Conservation (phyloP, 2,329 filamentous ascomycete genomes). For the Teratosphaeria destructans region DNA sequence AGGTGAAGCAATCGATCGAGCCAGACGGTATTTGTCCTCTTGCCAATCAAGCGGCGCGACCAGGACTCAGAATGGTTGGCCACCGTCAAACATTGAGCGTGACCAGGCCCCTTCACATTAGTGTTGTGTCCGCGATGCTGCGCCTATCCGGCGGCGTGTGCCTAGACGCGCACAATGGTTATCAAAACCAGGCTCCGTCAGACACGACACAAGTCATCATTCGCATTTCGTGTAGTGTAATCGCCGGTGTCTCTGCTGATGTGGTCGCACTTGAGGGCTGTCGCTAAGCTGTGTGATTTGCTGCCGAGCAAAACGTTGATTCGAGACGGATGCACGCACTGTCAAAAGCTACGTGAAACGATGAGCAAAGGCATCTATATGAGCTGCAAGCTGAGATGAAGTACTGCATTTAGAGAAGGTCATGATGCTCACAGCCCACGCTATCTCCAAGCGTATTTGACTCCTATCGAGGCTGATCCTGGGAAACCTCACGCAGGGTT, state of each 20-base stretch:
- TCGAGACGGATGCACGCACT: background rate
- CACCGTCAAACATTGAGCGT: background rate
- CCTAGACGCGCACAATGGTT: background rate
- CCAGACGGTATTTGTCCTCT: background rate
- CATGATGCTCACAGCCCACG: background rate
- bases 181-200: slow-evolving; percentile 3
- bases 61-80: background rate
- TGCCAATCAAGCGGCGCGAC: background rate
- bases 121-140: background rate
- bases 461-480: background rate
- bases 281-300: slow-evolving; percentile 3
- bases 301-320: background rate
- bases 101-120: background rate
- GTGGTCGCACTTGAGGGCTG: slow-evolving; percentile 1
- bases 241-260: background rate
- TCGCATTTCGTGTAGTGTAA: background rate
- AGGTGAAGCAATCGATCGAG: background rate
- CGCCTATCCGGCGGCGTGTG: background rate
- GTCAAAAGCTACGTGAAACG: background rate
- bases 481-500: background rate
- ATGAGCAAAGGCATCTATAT: background rate
- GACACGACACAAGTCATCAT: slow-evolving; percentile 4
- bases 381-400: background rate
- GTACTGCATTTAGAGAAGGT: background rate
- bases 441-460: background rate